Percentiles rank a stretch among this genome's conserved stretches.
phyloP scores from a whole-genome alignment of 352 stramenopile genomes.

The Phytophthora multivora region DNA sequence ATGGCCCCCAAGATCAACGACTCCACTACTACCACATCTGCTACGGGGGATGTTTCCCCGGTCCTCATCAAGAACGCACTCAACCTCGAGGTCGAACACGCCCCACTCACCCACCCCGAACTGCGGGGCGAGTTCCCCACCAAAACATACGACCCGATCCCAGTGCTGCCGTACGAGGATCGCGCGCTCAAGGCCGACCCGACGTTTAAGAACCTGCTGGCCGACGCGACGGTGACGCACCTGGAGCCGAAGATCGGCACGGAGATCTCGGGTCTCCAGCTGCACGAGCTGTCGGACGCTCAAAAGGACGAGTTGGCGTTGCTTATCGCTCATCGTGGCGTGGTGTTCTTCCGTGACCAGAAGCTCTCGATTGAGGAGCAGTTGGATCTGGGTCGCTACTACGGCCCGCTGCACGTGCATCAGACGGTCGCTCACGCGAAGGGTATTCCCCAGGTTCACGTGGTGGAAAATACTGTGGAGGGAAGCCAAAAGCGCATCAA shows the following conservation, averaged over 20 bases:
- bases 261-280: constrained; percentile 24
- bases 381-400: constrained; percentile 25
- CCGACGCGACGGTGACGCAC: constrained; percentile 18
- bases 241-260: constrained; percentile 27
- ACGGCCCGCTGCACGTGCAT: constrained; percentile 21
- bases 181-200: constrained; percentile 27
- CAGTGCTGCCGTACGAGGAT: constrained; percentile 16
- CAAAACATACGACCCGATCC: constrained; percentile 27
- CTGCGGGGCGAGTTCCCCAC: constrained; percentile 15
- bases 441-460: constrained; percentile 15
- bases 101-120: constrained; percentile 18
- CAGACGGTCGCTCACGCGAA: constrained; percentile 22
- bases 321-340: constrained; percentile 18
- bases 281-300: constrained; percentile 24
- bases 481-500: constrained; percentile 17
- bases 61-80: constrained; percentile 35
- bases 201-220: constrained; percentile 28
- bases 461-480: constrained; percentile 21
- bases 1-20: constrained; percentile 29
- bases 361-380: constrained; percentile 22
- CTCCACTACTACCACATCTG: neutral
- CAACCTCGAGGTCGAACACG: constrained; percentile 15
- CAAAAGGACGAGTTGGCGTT: constrained; percentile 27
- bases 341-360: constrained; percentile 30
- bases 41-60: neutral